A percentile compares a stretch with the other conserved stretches of the same genome.
Evolutionary conservation across 2,329 filamentous ascomycete species (phyloP).

Genomic region (Emmonsia crescens): DNA sequence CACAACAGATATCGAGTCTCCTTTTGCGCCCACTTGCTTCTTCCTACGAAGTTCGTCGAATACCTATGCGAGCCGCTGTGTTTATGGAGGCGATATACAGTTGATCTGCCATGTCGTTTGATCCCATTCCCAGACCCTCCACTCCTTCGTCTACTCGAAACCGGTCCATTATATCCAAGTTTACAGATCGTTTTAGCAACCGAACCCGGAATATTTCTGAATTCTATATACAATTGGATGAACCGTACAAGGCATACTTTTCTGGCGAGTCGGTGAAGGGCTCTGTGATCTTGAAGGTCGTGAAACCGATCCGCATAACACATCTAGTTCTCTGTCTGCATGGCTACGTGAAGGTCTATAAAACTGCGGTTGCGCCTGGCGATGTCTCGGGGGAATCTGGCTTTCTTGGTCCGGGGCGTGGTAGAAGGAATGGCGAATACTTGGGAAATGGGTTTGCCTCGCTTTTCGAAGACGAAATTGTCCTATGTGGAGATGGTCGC

Average conservation of each 20-base stretch:
- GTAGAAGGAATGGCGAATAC: constrained; percentile 43
- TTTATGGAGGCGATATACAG: constrained; percentile 26
- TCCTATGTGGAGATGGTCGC: constrained; percentile 54
- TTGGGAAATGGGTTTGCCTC: constrained; percentile 55
- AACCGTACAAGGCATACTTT: constrained; percentile 52
- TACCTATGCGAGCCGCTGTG: constrained; percentile 1
- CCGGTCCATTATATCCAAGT: constrained; percentile 41
- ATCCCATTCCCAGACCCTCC: constrained; percentile 24
- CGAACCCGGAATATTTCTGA: constrained; percentile 48
- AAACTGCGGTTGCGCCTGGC: constrained; percentile 47
- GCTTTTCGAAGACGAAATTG: constrained; percentile 54
- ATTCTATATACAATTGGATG: constrained; percentile 51
- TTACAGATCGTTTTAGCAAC: constrained; percentile 45
- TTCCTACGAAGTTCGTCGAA: background rate
- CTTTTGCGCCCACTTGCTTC: background rate
- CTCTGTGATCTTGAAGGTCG: constrained; percentile 48
- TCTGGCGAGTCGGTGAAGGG: constrained; percentile 54
- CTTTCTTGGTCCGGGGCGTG: constrained; percentile 44
- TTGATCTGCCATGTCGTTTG: constrained; percentile 33
- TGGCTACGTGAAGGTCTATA: constrained; percentile 55
- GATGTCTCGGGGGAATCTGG: constrained; percentile 41
- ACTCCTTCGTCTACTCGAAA: constrained; percentile 31
- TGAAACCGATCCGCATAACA: constrained; percentile 51
- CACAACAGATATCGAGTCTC: background rate
- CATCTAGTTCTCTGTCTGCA: constrained; percentile 54